Percentiles rank a stretch among this genome's conserved stretches.
Evolutionary conservation across 805 yeast species (phyloP).

Genomic region (Trichomonascus vanleenenianus): DNA sequence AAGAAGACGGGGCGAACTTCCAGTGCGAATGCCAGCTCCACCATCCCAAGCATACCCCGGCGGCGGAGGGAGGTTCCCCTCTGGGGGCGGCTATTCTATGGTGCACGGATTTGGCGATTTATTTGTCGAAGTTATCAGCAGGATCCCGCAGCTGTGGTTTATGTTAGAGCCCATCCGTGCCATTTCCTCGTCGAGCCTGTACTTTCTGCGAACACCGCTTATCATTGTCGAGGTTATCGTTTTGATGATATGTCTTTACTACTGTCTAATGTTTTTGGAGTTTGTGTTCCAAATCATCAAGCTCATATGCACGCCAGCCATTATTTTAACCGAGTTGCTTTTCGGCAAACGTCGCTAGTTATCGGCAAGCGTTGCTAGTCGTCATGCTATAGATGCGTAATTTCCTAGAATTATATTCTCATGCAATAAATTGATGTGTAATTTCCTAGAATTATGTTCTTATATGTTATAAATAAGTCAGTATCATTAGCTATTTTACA

Average conservation of each 20-base stretch:
- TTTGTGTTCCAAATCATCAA: slow-evolving; percentile 13
- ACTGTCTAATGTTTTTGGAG: slow-evolving; percentile 11
- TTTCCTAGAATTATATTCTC: too few relatives aligned
- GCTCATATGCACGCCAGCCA: slow-evolving; percentile 18
- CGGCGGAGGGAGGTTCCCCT: not conserved
- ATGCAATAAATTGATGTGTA: too few relatives aligned
- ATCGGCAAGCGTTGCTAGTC: not conserved
- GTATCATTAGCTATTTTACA: too few relatives aligned
- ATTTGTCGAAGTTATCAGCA: slow-evolving; percentile 3
- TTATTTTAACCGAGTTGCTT: slow-evolving; percentile 9
- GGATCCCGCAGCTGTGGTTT: slow-evolving; percentile 7
- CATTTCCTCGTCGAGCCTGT: slow-evolving; percentile 3
- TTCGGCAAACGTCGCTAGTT: not conserved
- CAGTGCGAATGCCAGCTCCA: not conserved
- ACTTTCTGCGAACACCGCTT: slow-evolving; percentile 6
- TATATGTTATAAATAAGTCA: too few relatives aligned
- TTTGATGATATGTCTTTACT: slow-evolving; percentile 12
- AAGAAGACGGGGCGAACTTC: too few relatives aligned
- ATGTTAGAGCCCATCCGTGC: slow-evolving; percentile 8
- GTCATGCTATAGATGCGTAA: too few relatives aligned
- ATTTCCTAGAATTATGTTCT: too few relatives aligned
- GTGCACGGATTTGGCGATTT: slow-evolving; percentile 3
- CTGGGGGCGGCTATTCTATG: not conserved
- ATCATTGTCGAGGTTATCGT: slow-evolving; percentile 13
- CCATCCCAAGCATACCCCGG: not conserved